Evolutionary conservation across 176 grass and related monocot genomes (phyloP).

Genomic region (Hsuehochloa calcarea): DNA sequence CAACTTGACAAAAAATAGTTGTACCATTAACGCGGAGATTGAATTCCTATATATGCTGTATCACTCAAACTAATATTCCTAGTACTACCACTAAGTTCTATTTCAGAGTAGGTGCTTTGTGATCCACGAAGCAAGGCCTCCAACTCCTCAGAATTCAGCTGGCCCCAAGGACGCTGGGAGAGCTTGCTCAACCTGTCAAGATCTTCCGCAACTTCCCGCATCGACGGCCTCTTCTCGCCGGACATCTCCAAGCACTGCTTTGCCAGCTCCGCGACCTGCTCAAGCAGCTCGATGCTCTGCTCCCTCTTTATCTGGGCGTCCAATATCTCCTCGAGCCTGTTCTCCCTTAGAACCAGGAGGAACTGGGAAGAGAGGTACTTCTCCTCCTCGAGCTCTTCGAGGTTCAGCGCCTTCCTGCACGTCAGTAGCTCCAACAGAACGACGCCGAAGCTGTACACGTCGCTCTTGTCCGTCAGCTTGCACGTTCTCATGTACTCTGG

Average conservation of each 20-base stretch:
- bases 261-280: slow-evolving; percentile 50
- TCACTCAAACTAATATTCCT: slow-evolving; percentile 19
- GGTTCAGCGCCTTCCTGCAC: slow-evolving; percentile 51
- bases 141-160: slow-evolving; percentile 24
- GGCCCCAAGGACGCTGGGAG: slow-evolving; percentile 32
- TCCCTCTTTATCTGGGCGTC: slow-evolving; percentile 42
- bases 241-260: slow-evolving; percentile 56
- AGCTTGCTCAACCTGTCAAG: slow-evolving; percentile 43
- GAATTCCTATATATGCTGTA: slow-evolving; percentile 35
- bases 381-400: slow-evolving; percentile 27
- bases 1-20: no score
- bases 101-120: neutral
- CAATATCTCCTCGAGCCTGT: slow-evolving; percentile 48
- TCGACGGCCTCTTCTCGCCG: slow-evolving; percentile 51
- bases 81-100: neutral
- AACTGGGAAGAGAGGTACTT: slow-evolving; percentile 48
- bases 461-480: slow-evolving; percentile 71
- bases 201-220: slow-evolving; percentile 53
- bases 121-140: slow-evolving; percentile 26
- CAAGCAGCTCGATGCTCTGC: slow-evolving; percentile 39
- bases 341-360: slow-evolving; percentile 25
- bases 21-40: slow-evolving; percentile 31
- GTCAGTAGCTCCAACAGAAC: slow-evolving; percentile 58
- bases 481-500: slow-evolving; percentile 55
- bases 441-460: slow-evolving; percentile 75